Base-by-base conservation (phyloP, 2,329 filamentous ascomycete species). In the Magnaporthiopsis incrustans region DNA sequence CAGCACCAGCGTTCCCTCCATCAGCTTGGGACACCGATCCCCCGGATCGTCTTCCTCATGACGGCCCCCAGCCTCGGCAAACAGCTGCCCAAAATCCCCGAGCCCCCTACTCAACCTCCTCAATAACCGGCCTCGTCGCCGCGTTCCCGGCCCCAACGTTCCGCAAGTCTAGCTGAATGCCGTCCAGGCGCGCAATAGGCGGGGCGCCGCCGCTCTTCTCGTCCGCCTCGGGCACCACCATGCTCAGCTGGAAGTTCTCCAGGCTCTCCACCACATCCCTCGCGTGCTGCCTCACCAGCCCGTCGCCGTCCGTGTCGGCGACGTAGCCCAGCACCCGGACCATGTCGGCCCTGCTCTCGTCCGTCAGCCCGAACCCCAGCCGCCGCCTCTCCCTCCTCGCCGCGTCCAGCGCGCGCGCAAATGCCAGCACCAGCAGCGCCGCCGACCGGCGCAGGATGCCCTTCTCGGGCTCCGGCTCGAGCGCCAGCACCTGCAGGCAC, bases 371-470 rank as follows among this genome's bases (percentile, higher is more conserved):
- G 66, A 87, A 85, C 0, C 78, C 81, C 18, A 85, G 72, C 12
- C 74, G 77, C 60, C 71, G 77, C 4, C 79, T 75, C 14, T 74
- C 69, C 61, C 84, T 77, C 65, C 78, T 78, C 7, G 82, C 83
- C 2, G 75, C 73, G 66, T 88, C 82, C 44, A 91, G 74, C 0
- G 85, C 85, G 64, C 77, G 79, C 35, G 91, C 77, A 66, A 91
- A 82, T 57, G 81, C 81, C 66, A 89, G 76, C 8, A 91, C 75
- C 30, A 88, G 77, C 56, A 90, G 68, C 44, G 89, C 84, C 4
- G 89, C 89, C 8, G 88, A 83, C 27, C 89, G 80, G 33, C 89
- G 79, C 63, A 92, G 71, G 50, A 92, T 90, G 0, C 81, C 87
- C 63, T 82, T 84, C 67, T 86, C 84, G 4, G 80, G 71, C 38